These are phyloP conservation scores for Thraustotheca clavata DNA, from an alignment of 352 stramenopile species.

Conservation along the genomic window DNA sequence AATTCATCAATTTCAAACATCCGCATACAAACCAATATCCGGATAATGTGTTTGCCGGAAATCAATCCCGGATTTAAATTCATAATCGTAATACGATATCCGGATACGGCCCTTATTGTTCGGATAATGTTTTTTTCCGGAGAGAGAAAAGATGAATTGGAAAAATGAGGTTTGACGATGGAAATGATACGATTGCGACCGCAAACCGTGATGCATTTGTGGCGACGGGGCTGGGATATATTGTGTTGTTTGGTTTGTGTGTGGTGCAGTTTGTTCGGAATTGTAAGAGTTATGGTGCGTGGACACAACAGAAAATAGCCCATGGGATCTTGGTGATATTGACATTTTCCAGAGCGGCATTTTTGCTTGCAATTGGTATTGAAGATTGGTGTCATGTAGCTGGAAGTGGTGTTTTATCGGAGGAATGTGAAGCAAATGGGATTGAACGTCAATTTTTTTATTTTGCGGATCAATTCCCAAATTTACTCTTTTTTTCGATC, in stretches of 20 bases:
- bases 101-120: neutral
- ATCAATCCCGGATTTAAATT: no score
- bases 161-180: neutral
- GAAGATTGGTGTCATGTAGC: constrained; percentile 66
- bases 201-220: constrained; percentile 13
- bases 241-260: neutral
- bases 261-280: constrained; percentile 71
- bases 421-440: constrained; percentile 39
- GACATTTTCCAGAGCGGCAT: constrained; percentile 54
- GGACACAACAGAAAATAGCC: constrained; percentile 85
- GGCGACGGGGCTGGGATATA: constrained; percentile 3
- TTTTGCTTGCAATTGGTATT: constrained; percentile 58
- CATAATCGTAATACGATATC: no score
- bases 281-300: constrained; percentile 70
- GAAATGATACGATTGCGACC: neutral
- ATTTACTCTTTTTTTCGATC: constrained; percentile 71
- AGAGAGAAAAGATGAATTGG: neutral
- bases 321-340: constrained; percentile 75
- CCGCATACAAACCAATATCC: no score
- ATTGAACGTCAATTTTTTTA: constrained; percentile 78
- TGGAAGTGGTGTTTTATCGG: constrained; percentile 50
- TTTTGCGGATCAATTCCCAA: constrained; percentile 73
- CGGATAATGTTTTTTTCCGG: neutral
- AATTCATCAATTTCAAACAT: no score
- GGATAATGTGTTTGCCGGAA: no score